These are phyloP conservation scores for Glycyrrhiza uralensis DNA, from an alignment of 306 rosid genomes.

Conservation along the genomic window DNA sequence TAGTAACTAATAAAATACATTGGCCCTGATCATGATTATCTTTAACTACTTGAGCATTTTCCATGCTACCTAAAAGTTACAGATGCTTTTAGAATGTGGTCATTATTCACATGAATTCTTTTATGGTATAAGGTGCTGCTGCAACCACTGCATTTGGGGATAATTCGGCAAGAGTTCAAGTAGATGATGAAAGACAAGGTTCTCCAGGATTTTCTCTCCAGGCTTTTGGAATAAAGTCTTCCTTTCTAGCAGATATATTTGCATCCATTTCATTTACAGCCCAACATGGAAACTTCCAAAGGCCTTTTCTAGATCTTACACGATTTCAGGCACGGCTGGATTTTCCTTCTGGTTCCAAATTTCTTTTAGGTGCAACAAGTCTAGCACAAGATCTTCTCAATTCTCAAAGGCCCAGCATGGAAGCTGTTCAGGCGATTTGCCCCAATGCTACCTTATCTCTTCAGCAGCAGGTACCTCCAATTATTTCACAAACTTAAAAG, in stretches of 20 bases:
- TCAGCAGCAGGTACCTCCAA: constrained; percentile 85
- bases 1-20: background rate
- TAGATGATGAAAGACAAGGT: constrained; percentile 39
- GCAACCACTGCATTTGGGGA: constrained; percentile 56
- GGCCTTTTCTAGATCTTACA: constrained; percentile 65
- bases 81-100: background rate
- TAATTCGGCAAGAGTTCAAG: constrained; percentile 38
- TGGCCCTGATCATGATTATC: background rate
- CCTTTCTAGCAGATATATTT: constrained; percentile 62
- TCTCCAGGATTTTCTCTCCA: constrained; percentile 44
- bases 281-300: constrained; percentile 80
- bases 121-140: constrained; percentile 59
- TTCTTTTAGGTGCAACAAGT: constrained; percentile 64
- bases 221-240: constrained; percentile 53
- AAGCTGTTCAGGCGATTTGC: constrained; percentile 58
- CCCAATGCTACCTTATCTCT: constrained; percentile 68
- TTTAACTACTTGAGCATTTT: background rate
- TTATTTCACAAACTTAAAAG: constrained; percentile 17
- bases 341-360: constrained; percentile 74
- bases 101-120: constrained; percentile 23
- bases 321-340: constrained; percentile 74
- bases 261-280: constrained; percentile 72
- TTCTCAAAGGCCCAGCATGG: constrained; percentile 56
- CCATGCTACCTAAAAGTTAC: background rate
- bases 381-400: constrained; percentile 63